Conservation (phyloP, 495 filamentous ascomycete species). For the Aspergillus sparsus region DNA sequence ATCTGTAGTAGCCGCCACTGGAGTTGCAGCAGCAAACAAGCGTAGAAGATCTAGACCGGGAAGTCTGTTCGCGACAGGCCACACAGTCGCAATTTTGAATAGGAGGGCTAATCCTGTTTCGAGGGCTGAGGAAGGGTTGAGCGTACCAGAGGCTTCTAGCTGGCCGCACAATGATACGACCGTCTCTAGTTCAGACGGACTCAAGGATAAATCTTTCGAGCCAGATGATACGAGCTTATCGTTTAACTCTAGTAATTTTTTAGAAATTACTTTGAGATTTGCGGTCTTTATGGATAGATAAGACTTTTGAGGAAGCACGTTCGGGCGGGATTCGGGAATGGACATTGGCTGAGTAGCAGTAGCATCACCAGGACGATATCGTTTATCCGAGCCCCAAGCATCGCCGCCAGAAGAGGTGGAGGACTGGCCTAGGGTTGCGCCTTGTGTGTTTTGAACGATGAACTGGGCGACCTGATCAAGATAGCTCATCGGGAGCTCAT, state of each 20-base stretch:
- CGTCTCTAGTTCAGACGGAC: conserved; percentile 63
- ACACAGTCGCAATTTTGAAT: conserved; percentile 66
- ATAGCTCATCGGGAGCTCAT: conserved; percentile 87
- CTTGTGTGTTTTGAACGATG: conserved; percentile 85
- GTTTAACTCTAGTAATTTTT: conserved; percentile 75
- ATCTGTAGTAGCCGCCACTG: conserved; percentile 58
- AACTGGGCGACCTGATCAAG: conserved; percentile 94
- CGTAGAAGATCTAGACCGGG: conserved; percentile 86
- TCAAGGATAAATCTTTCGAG: conserved; percentile 71
- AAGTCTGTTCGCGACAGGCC: conserved; percentile 77
- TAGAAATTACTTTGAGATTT: conserved; percentile 63
- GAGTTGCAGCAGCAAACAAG: conserved; percentile 66
- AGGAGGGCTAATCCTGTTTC: conserved; percentile 57
- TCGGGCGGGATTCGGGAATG: conserved; percentile 51
- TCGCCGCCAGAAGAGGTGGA: conserved; percentile 56
- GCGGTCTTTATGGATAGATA: conserved; percentile 73
- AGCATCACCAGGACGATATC: conserved; percentile 73
- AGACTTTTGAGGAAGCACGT: conserved; percentile 75
- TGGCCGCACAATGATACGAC: conserved; percentile 57
- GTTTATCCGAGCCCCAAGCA: conserved; percentile 73
- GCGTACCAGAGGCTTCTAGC: conserved; percentile 53
- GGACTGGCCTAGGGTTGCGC: conserved; percentile 70
- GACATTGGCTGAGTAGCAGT: conserved; percentile 34
- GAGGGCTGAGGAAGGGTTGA: conserved; percentile 38
- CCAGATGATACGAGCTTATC: conserved; percentile 63